Conservation (phyloP, 1,139 yeast genomes). For the Candida freyschussii region DNA sequence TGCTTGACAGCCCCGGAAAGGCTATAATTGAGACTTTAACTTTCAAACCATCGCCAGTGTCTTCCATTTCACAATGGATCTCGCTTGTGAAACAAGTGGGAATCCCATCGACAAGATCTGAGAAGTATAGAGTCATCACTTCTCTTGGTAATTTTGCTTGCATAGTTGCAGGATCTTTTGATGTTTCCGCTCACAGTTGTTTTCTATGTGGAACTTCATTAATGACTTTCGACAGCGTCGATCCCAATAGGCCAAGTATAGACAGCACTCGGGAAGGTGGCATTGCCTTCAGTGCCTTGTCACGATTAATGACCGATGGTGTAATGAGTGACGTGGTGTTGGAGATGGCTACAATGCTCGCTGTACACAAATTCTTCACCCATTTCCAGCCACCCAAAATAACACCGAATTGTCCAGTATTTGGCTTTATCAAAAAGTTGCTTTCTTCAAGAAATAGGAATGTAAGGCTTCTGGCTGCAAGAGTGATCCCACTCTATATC, state of each 20-base stretch:
- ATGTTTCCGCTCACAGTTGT: slow-evolving; percentile 35
- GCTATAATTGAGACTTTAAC: slow-evolving; percentile 4
- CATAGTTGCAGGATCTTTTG: slow-evolving; percentile 32
- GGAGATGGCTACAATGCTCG: slow-evolving; percentile 40
- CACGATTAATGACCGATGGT: slow-evolving; percentile 15
- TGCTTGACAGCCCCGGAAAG: not conserved
- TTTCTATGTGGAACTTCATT: slow-evolving; percentile 35
- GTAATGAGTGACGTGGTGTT: slow-evolving; percentile 25
- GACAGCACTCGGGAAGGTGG: slow-evolving; percentile 10
- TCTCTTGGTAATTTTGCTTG: slow-evolving; percentile 44
- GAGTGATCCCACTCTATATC: slow-evolving; percentile 27
- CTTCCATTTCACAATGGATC: slow-evolving; percentile 10
- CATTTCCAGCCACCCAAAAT: slow-evolving; percentile 43
- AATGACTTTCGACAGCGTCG: slow-evolving; percentile 22
- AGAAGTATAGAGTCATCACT: slow-evolving; percentile 10
- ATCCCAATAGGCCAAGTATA: slow-evolving; percentile 28
- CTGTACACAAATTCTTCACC: slow-evolving; percentile 43
- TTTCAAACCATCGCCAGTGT: slow-evolving; percentile 1
- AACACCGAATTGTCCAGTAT: slow-evolving; percentile 19
- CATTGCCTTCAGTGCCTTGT: slow-evolving; percentile 25
- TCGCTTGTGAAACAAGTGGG: slow-evolving; percentile 1
- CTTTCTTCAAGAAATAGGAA: slow-evolving; percentile 41
- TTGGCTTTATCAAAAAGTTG: slow-evolving; percentile 27
- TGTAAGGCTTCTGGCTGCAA: slow-evolving; percentile 44
- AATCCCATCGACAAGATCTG: not conserved